Evolutionary conservation across 2,329 filamentous ascomycete species (phyloP), one percentile per base, ranked within the genome.

Genomic region (Polytolypa hystricis): DNA sequence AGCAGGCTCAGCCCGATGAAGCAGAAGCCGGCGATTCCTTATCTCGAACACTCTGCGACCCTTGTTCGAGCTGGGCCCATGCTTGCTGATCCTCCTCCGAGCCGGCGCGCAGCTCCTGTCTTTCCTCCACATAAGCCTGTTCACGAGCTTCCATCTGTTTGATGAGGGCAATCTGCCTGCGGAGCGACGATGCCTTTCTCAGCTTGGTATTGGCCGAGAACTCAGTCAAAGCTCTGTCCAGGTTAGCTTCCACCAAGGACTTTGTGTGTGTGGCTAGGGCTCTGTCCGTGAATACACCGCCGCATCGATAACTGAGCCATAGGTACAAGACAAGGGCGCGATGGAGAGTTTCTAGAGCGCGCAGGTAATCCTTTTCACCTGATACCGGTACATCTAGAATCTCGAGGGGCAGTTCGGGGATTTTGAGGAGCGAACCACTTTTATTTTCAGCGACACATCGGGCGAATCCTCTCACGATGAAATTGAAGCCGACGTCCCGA

Each of bases 231-330:
- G 72, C 71, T 6, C 69, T 59, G 44, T 81, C 72, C 51, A 96
- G 87, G 54, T 74, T 77, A 35, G 76, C 69, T 61, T 95, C 87
- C 2, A 87, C 78, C 33, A 93, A 56, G 5, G 63, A 59, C 53
- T 94, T 93, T 33, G 84, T 75, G 53, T 94, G 78, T 45, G 83
- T 80, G 0, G 84, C 86, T 29, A 94, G 67, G 1, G 67, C 66
- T 48, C 89, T 75, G 45, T 79, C 83, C 4, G 66, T 72, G 57
- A 95, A 93, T 34, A 93, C 70, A 33, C 84, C 83, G 3, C 77
- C 70, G 57, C 89, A 93, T 5, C 89, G 79, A 59, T 89, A 96
- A 48, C 83, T 89, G 11, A 98, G 69, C 91, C 91, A 98, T 2
- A 93, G 70, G 54, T 96, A 98, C 31, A 87, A 65, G 30, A 89